Conservation (phyloP, 2,329 filamentous ascomycete species). For the Volutella citrinella region DNA sequence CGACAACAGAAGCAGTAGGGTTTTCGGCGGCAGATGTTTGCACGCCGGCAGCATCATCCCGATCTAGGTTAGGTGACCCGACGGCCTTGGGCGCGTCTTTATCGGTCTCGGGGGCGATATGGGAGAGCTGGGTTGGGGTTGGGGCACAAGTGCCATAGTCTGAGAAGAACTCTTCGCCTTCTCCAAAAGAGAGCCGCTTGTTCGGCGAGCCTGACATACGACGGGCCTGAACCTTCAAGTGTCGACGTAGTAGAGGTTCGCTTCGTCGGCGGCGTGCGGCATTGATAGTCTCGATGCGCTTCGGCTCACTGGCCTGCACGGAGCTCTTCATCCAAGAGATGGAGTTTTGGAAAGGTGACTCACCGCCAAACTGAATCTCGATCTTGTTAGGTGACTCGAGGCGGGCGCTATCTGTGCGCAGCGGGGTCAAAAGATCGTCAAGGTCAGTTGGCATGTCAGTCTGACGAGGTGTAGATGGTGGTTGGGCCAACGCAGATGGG, state of each 20-base stretch:
- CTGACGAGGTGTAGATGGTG: constrained; percentile 5
- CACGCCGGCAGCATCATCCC: not conserved
- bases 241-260: constrained; percentile 31
- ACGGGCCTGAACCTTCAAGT: constrained; percentile 19
- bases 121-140: too few relatives aligned
- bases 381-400: constrained; percentile 7
- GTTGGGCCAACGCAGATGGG: too few relatives aligned
- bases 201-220: constrained; percentile 28
- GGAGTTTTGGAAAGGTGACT: constrained; percentile 26
- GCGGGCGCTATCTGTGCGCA: too few relatives aligned
- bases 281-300: constrained; percentile 20
- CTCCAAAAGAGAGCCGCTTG: too few relatives aligned
- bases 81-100: not conserved
- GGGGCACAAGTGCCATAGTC: constrained; percentile 13
- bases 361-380: constrained; percentile 26
- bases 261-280: constrained; percentile 29
- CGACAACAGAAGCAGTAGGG: not conserved
- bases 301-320: constrained; percentile 15
- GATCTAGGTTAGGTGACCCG: not conserved
- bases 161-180: too few relatives aligned
- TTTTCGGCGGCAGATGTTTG: constrained; percentile 2
- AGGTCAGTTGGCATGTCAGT: constrained; percentile 18
- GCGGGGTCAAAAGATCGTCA: too few relatives aligned
- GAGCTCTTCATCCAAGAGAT: constrained; percentile 26
- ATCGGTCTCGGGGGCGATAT: not conserved